Percentiles rank a stretch among this genome's conserved stretches.
Conservation (phyloP, 192 early-diverging fungal genomes). For the Coemansia sp. region DNA sequence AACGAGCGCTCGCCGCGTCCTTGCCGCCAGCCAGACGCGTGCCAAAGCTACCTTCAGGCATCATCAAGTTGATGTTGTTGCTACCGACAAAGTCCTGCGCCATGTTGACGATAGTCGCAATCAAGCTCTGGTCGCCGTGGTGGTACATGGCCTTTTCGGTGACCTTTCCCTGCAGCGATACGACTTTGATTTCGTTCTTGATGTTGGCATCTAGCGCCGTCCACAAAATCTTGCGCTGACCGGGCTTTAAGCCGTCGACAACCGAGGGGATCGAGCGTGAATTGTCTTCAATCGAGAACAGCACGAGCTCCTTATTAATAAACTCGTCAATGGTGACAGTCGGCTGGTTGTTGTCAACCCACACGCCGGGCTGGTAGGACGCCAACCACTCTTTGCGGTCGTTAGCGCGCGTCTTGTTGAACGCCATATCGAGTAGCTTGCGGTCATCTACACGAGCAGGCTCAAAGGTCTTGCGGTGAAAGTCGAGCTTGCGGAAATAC, state of each 20-base stretch:
- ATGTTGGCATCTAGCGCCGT: constrained; percentile 82
- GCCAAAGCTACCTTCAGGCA: constrained; percentile 91
- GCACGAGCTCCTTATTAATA: constrained; percentile 92
- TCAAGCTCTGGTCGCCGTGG: constrained; percentile 88
- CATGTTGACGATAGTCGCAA: constrained; percentile 85
- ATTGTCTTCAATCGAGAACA: constrained; percentile 95
- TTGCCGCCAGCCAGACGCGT: constrained; percentile 88
- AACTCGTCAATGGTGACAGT: constrained; percentile 86
- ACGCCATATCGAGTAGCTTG: constrained; percentile 92
- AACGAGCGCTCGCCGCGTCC: constrained; percentile 96
- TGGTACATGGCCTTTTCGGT: constrained; percentile 91
- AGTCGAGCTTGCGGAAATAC: constrained; percentile 84
- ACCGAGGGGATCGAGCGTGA: constrained; percentile 90
- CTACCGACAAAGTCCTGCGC: constrained; percentile 95
- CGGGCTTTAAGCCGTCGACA: constrained; percentile 96
- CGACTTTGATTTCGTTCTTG: constrained; percentile 84
- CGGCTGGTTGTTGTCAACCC: constrained; percentile 78
- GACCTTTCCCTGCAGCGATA: constrained; percentile 86
- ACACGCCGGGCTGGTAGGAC: constrained; percentile 81
- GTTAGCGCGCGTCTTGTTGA: constrained; percentile 90
- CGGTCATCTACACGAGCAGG: constrained; percentile 62
- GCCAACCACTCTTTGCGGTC: constrained; percentile 96
- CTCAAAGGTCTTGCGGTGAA: constrained; percentile 81
- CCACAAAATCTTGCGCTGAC: constrained; percentile 94
- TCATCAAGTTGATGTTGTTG: constrained; percentile 88